Base-by-base conservation (phyloP, 352 stramenopile genomes). In the Phytophthora litchii region DNA sequence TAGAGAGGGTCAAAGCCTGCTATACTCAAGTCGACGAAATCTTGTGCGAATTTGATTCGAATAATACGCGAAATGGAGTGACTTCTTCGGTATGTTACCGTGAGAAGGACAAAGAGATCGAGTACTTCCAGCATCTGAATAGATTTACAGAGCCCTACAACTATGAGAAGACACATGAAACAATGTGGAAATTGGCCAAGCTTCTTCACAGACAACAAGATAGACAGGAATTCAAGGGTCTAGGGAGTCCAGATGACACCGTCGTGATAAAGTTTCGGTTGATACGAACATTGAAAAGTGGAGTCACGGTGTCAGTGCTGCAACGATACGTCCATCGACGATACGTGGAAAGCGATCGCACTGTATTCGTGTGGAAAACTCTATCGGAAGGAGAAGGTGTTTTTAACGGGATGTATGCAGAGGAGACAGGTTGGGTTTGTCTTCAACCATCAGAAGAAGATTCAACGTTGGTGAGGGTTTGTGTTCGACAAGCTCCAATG, bases 361-460 rank as follows among this genome's bases (percentile, higher is more conserved):
- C 76, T 25, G 62, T 84, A 35, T 32, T 80, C 3, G 75, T 86
- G 1, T 89, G 80, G 77, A 79, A 77, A 32, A 60, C 51, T 0
- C 51, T 75, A 6, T 72, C 67, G 0, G 63, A 83, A 29, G 70
- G 72, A n/a, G 65, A 74, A 46, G 55, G 57, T 1, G 4, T 62
- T 12, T 66, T 77, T 17, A 62, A 41, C 13, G 70, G 70, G 0
- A 68, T 86, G 58, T 70, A 64, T 32, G 72, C 70, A 32, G 74
- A 87, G 31, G 72, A 89, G 21, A 87, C 74, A 0, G 79, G 79
- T 0, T 89, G 79, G 76, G 62, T 73, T 11, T 64, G 76, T 5
- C 59, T 81, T 2, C 60, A 57, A 1, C 54, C 60, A 11, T 55
- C 54, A 0, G 41, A 60, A 20, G 27, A 65, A 27, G 54, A 17